phyloP scores from a whole-genome alignment of 352 stramenopile genomes.

The Globisporangium radiosum region DNA sequence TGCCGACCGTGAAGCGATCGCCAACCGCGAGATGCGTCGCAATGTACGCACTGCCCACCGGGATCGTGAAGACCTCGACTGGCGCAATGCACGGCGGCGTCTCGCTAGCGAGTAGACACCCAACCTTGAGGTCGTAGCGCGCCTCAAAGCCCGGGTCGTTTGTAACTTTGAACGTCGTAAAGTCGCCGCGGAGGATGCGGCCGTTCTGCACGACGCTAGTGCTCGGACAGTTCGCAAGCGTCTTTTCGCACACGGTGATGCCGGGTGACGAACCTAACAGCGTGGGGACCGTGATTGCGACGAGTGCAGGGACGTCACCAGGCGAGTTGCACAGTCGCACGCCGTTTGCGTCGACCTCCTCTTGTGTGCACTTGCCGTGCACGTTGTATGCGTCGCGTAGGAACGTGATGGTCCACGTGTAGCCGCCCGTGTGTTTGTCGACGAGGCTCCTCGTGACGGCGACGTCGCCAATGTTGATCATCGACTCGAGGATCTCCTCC shows the following conservation, averaged over 20 bases:
- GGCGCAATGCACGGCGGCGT: slow-evolving; percentile 20
- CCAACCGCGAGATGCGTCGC: slow-evolving; percentile 21
- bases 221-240: slow-evolving; percentile 14
- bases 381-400: slow-evolving; percentile 83
- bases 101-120: too few species aligned
- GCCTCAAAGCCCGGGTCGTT: slow-evolving; percentile 54
- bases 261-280: slow-evolving; percentile 29
- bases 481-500: slow-evolving; percentile 93
- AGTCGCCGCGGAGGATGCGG: slow-evolving; percentile 81
- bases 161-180: slow-evolving; percentile 82
- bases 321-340: slow-evolving; percentile 88
- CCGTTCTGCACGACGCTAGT: slow-evolving; percentile 36
- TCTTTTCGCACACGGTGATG: slow-evolving; percentile 25
- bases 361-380: slow-evolving; percentile 53
- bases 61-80: slow-evolving; percentile 27
- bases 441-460: slow-evolving; percentile 83
- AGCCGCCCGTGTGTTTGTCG: slow-evolving; percentile 86
- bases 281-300: slow-evolving; percentile 10
- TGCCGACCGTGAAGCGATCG: slow-evolving; percentile 52
- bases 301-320: slow-evolving; percentile 88
- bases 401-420: slow-evolving; percentile 95
- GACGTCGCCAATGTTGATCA: slow-evolving; percentile 93
- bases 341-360: slow-evolving; percentile 40
- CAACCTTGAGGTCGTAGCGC: slow-evolving; percentile 24
- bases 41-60: slow-evolving; percentile 23